These are phyloP conservation scores for Crocinoboletus sp. DNA, from an alignment of 1,284 basidiomycete genomes.

Conservation along the genomic window DNA sequence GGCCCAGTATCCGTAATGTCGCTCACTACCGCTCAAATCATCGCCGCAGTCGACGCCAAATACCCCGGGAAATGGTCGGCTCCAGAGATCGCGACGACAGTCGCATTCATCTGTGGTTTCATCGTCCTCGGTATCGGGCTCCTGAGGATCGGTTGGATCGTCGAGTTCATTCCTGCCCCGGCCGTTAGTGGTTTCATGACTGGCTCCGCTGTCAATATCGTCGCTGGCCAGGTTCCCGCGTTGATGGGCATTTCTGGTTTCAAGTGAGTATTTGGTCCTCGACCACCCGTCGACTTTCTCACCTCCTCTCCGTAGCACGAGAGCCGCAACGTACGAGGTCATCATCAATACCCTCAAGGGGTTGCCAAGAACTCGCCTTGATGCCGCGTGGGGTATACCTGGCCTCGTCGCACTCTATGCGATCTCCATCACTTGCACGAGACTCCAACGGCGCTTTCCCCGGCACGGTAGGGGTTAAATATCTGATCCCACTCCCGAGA, in stretches of 20 bases:
- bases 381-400: constrained; percentile 89
- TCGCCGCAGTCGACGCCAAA: constrained; percentile 54
- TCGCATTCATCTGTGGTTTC: constrained; percentile 90
- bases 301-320: constrained; percentile 53
- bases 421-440: constrained; percentile 65
- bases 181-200: constrained; percentile 95
- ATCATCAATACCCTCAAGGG: constrained; percentile 92
- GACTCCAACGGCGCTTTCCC: constrained; percentile 64
- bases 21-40: constrained; percentile 82
- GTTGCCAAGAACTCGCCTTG: constrained; percentile 65
- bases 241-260: constrained; percentile 84
- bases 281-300: background rate
- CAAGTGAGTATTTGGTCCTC: constrained; percentile 47
- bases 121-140: constrained; percentile 92
- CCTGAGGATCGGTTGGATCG: constrained; percentile 90
- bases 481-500: background rate
- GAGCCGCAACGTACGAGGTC: constrained; percentile 81
- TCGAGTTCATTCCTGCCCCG: constrained; percentile 92
- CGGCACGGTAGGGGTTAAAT: constrained; percentile 43
- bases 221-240: constrained; percentile 79
- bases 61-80: constrained; percentile 54
- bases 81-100: constrained; percentile 78
- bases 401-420: constrained; percentile 73
- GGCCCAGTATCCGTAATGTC: constrained; percentile 99
- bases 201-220: constrained; percentile 87